Evolutionary conservation across 306 rosid species (phyloP), one percentile per base, ranked within the genome.

Genomic region (Prunus kanzakura): DNA sequence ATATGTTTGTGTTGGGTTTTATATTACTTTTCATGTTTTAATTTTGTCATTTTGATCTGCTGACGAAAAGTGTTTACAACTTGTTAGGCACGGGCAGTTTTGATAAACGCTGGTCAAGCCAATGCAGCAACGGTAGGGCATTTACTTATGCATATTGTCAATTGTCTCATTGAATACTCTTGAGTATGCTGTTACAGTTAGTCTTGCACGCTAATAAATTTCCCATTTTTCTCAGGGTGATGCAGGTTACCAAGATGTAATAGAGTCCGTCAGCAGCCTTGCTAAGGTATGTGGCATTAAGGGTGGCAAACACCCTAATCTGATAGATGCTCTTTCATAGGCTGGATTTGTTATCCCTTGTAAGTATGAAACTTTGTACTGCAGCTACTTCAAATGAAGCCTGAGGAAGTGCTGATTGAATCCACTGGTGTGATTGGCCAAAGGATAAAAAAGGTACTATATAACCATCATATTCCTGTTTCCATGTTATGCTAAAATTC

Each of bases 41-140:
- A 11, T 18, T 54, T 76, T 57, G 73, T 43, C 10, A 76, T 47
- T 47, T 62, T 7, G 43, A 23, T 76, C 22, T 51, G 51, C 86
- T 81, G 51, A 82, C 73, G 60, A 60, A 25, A 71, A n/a, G 47
- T 54, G 41, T 83, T 61, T 73, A 25, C 74, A 38, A 86, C 78
- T 75, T 78, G 56, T 61, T 89, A 92, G 97, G 98, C 95, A 3
- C 97, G 97, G 54, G 97, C 96, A 18, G 95, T 94, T 76, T 79
- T 94, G 81, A 94, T 86, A 67, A 94, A 94, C 76, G 98, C 98
- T 57, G 98, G 98, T 81, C 98, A 94, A 83, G 98, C 97, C 75
- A 94, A 94, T 88, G 98, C 97, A 14, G 96, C 96, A 43, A 92
- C 97, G 67, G 98, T 94, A 86, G 69, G 79, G 29, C 43, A 8